Conservation (phyloP, 2,329 filamentous ascomycete genomes). For the Botrytis byssoidea region DNA sequence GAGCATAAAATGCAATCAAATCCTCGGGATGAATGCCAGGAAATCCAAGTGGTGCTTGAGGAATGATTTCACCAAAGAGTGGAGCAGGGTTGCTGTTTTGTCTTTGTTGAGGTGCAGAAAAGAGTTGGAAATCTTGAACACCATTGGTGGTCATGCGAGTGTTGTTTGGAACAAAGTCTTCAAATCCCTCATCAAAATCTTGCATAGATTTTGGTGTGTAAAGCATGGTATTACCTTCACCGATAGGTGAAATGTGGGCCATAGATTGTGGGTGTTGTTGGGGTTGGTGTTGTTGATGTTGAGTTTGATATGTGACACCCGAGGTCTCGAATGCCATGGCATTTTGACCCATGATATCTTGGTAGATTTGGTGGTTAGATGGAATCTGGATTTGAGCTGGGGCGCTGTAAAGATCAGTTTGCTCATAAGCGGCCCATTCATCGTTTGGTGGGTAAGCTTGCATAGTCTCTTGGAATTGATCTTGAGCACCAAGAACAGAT, state of each 20-base stretch:
- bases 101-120: constrained; percentile 31
- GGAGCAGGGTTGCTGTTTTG: constrained; percentile 30
- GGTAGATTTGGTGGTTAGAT: constrained; percentile 41
- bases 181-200: constrained; percentile 57
- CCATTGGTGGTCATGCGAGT: constrained; percentile 21
- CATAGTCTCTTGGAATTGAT: constrained; percentile 54
- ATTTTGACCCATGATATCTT: constrained; percentile 35
- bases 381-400: constrained; percentile 56
- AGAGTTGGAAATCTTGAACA: constrained; percentile 36
- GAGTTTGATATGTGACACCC: constrained; percentile 32
- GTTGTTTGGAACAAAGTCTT: constrained; percentile 29
- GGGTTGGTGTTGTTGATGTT: neutral
- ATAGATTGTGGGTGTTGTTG: constrained; percentile 32
- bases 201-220: constrained; percentile 63
- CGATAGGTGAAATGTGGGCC: constrained; percentile 65
- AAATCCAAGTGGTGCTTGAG: constrained; percentile 25
- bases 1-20: constrained; percentile 36
- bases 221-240: constrained; percentile 66
- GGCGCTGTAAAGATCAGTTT: constrained; percentile 61
- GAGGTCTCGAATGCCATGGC: constrained; percentile 33
- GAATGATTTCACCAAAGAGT: constrained; percentile 36
- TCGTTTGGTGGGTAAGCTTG: constrained; percentile 47
- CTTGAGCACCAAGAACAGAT: constrained; percentile 46
- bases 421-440: constrained; percentile 58
- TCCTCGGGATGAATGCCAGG: constrained; percentile 31